Conservation (phyloP, 2,329 filamentous ascomycete genomes). For the Seiridium cupressi region DNA sequence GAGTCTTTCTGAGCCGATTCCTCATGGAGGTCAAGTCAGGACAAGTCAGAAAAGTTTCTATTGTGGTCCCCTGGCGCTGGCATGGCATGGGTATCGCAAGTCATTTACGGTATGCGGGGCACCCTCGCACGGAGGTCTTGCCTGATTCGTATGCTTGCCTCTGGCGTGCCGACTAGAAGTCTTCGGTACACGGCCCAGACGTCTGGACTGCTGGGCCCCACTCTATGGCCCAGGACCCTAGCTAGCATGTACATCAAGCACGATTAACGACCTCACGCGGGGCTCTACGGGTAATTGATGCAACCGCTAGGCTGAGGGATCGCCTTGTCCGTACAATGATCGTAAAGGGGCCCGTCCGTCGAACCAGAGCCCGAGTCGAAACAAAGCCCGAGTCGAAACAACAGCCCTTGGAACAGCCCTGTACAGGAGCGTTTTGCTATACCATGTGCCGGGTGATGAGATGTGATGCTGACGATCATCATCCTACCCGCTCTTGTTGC, state of each 20-base stretch:
- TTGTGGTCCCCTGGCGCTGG: conserved; percentile 9
- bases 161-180: conserved; percentile 7
- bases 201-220: conserved; percentile 3
- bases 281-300: neutral
- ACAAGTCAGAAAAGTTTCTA: conserved; percentile 10
- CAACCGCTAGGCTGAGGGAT: neutral
- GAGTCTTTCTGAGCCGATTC: neutral
- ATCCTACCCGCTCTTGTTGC: too few relatives aligned
- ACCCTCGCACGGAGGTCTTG: conserved; percentile 10
- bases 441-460: too few relatives aligned
- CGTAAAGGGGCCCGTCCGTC: neutral
- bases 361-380: neutral
- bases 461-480: too few relatives aligned
- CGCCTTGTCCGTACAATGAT: neutral
- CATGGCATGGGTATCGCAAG: conserved; percentile 8
- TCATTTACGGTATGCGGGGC: conserved; percentile 10
- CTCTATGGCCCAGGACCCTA: conserved; percentile 9
- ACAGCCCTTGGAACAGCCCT: too few relatives aligned
- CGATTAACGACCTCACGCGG: neutral
- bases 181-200: conserved; percentile 10
- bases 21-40: neutral
- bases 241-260: neutral
- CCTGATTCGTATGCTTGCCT: conserved; percentile 13
- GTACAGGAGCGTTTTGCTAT: too few relatives aligned
- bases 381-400: neutral